Base-by-base conservation (phyloP, 495 filamentous ascomycete genomes). In the Stereocaulon alpinum region DNA sequence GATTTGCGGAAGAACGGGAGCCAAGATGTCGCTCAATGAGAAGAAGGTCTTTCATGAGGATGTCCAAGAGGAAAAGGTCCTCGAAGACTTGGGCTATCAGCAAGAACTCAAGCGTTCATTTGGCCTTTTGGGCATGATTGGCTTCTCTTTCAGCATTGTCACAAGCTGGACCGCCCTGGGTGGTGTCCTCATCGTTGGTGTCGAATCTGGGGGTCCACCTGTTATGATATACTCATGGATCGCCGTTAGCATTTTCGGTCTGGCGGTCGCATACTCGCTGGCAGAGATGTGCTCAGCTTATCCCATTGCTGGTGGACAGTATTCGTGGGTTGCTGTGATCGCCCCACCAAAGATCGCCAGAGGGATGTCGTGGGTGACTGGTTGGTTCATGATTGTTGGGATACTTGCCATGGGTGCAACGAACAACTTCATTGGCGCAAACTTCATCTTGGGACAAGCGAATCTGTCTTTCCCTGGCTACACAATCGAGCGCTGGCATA, bases 171-270 rank as follows among this genome's bases (percentile, higher is more conserved):
- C 73, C 11, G 79, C 79, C 15, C 68, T 82, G 15, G 76, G 77
- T 44, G 79, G 80, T 54, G 77, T 79, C 4, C 76, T 84, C 27
- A 79, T 82, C 51, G 71, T 82, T 27, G 80, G 80, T 1, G 75
- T 82, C 37, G 74, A 73, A 29, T 72, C 77, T 27, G 79, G 79
- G 37, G 79, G 80, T 4, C 77, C 80, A 11, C 78, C 79, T 0
- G 77, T 83, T 12, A 81, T 83, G 76, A 70, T 83, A 2, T 82
- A 77, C 63, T 73, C 74, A 47, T 83, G 77, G 72, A 68, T 83
- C 22, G 79, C 71, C 15, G 73, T 81, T 22, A 76, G 76, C 59
- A 43, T 77, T 6, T 58, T 78, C 15, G 76, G 77, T 3, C 61
- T 82, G 6, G 73, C 77, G 17, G 79, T 83, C 27, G 80, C 78